Evolutionary conservation across 2,329 filamentous ascomycete species (phyloP).

Genomic region (Microsporum ferrugineum): DNA sequence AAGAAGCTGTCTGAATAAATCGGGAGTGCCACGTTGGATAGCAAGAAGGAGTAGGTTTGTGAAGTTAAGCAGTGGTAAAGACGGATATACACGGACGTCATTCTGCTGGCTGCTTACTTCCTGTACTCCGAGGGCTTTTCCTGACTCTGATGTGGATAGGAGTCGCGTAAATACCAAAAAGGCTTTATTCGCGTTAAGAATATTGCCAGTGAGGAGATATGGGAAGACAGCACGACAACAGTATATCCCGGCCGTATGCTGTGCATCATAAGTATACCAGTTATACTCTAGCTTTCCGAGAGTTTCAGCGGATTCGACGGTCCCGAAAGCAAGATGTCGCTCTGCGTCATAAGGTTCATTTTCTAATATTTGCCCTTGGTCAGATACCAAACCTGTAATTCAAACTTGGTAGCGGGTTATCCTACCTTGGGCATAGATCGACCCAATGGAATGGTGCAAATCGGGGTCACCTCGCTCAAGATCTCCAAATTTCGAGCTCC

Average conservation of each 20-base stretch:
- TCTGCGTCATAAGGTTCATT: conserved; percentile 90
- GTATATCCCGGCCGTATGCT: conserved; percentile 78
- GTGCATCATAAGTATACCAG: conserved; percentile 84
- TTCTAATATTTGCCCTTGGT: conserved; percentile 40
- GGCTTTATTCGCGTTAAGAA: conserved; percentile 75
- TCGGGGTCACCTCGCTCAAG: conserved; percentile 88
- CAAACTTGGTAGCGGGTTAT: conserved; percentile 5
- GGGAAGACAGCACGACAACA: conserved; percentile 78
- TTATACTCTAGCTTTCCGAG: conserved; percentile 76
- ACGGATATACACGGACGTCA: conserved; percentile 74
- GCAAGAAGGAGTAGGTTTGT: conserved; percentile 72
- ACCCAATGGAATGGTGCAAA: conserved; percentile 81
- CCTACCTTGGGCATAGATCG: conserved; percentile 67
- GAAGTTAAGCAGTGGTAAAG: conserved; percentile 90
- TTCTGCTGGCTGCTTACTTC: conserved; percentile 63
- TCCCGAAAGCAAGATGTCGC: conserved; percentile 76
- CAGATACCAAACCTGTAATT: neutral
- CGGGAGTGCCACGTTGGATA: conserved; percentile 64
- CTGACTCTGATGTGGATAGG: conserved; percentile 41
- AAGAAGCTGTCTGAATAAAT: conserved; percentile 70
- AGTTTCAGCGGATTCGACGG: conserved; percentile 70
- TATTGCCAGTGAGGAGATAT: conserved; percentile 80
- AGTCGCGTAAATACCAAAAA: conserved; percentile 63
- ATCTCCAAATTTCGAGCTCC: conserved; percentile 76
- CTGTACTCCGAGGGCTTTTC: conserved; percentile 59